Conservation (phyloP, 768 basidiomycete genomes). For the Harrya chromipes region DNA sequence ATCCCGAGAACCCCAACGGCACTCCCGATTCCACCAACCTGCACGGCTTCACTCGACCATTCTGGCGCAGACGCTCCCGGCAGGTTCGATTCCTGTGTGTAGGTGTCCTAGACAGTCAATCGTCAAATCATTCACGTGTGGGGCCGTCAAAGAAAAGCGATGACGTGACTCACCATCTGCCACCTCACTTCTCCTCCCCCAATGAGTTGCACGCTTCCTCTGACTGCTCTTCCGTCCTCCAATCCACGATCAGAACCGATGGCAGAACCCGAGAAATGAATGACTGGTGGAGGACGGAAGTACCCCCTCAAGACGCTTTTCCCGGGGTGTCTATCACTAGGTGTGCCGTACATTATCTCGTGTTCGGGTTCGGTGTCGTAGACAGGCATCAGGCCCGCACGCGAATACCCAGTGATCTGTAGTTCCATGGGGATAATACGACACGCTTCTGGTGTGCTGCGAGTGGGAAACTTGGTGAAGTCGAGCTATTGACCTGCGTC, state of each 20-base stretch:
- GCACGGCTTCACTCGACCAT: constrained; percentile 56
- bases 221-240: constrained; percentile 34
- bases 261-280: constrained; percentile 48
- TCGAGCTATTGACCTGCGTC: constrained; percentile 18
- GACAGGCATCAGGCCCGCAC: constrained; percentile 22
- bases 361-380: constrained; percentile 2
- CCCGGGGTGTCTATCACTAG: background rate
- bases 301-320: constrained; percentile 18
- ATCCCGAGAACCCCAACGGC: constrained; percentile 49
- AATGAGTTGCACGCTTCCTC: constrained; percentile 47
- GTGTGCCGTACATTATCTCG: constrained; percentile 17
- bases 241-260: constrained; percentile 35
- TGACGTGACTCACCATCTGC: constrained; percentile 39
- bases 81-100: constrained; percentile 31
- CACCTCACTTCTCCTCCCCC: constrained; percentile 50
- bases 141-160: no score
- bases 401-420: constrained; percentile 38
- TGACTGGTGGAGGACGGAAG: constrained; percentile 43
- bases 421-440: constrained; percentile 54
- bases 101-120: constrained; percentile 15
- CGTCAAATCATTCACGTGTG: background rate
- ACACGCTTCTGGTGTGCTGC: constrained; percentile 41
- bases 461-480: constrained; percentile 29
- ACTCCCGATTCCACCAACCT: constrained; percentile 54
- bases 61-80: constrained; percentile 35